Evolutionary conservation across 2,329 filamentous ascomycete genomes (phyloP), one percentile per base, ranked within the genome.

Genomic region (Colletotrichum abscissum): DNA sequence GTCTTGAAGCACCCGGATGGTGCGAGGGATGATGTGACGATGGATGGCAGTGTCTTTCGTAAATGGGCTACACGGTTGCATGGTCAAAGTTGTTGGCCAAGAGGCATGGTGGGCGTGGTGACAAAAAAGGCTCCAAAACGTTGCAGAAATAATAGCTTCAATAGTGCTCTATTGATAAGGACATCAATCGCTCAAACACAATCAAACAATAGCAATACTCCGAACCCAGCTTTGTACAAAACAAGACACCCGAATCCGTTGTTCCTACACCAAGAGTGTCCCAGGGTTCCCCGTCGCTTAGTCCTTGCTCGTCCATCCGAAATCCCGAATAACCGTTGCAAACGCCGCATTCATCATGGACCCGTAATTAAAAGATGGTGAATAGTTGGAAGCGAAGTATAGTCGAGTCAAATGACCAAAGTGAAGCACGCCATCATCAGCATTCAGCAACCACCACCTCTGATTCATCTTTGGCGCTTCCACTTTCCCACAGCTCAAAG

Each of bases 401-500:
- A 59, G 55, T 42, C 65, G 38, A 58, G 35, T 57, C 30, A 54
- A 54, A 28, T 28, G 28, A 63, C 12, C 66, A 71, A 60, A 59
- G 52, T 35, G 63, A 67, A 28, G 12, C 62, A 46, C 74, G 66
- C 68, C 64, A 63, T 75, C 72, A 68, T 78, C 72, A 80, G 75
- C 78, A 80, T 60, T 76, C 78, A 1, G 76, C 69, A 22, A 69
- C 65, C 11, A n/a, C 73, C 26, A 73, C 67, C 70, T 87, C 86
- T 1, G 81, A 78, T 69, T 90, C 91, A 60, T 90, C 92, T 75
- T 90, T 89, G 30, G 88, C 87, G 80, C 91, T 93, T 30, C 86
- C 88, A 78, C 91, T 93, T 81, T 94, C 92, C 92, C 92, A 94
- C 19, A 94, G 86, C 77, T 93, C 91, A 77, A 94, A 90, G 79